Evolutionary conservation across 2,329 filamentous ascomycete species (phyloP), one percentile per base, ranked within the genome.

Genomic region (Podosphaera leucotricha): DNA sequence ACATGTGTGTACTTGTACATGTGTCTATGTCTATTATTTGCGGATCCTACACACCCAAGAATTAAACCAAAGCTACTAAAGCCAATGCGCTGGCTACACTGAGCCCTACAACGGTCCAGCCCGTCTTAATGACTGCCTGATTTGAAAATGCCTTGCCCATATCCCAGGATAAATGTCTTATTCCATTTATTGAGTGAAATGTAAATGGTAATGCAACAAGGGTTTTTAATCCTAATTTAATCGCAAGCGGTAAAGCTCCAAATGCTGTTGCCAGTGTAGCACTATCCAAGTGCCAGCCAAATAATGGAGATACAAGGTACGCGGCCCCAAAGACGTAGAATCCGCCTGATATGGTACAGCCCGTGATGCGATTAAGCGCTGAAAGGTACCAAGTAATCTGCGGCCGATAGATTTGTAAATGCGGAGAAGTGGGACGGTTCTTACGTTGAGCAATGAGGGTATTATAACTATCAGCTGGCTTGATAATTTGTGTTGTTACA

Each of bases 81-180:
- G 43, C 51, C 39, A 58, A 48, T 18, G 70, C 64, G 54, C 63
- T 65, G 41, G 65, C 59, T 40, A 66, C 61, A 47, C 65, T 73
- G 54, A 74, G 50, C 2, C 66, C 76, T 44, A 80, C 61, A 26
- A 72, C 72, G 36, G 65, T 57, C 72, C 75, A 81, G 15, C 77
- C 77, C 1, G 71, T 75, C 60, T 64, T 65, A 52, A 73, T 71
- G 47, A 82, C 76, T 55, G 69, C 63, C 61, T 69, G 63, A 58
- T 81, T 81, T 54, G 64, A 68, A 48, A 82, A 68, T 43, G 67
- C 64, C 53, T 64, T 63, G 43, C 73, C 75, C 35, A 69, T 61
- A 65, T 83, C 78, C 78, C 78, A 82, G 15, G 66, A 56, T 65
- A 83, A 65, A 70, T 82, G 77, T 57, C 78, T 70, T 18, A 82